Evolutionary conservation across 208 protist species (phyloP), one percentile per base, ranked within the genome.

Genomic region (Wallacemonas sp.): DNA sequence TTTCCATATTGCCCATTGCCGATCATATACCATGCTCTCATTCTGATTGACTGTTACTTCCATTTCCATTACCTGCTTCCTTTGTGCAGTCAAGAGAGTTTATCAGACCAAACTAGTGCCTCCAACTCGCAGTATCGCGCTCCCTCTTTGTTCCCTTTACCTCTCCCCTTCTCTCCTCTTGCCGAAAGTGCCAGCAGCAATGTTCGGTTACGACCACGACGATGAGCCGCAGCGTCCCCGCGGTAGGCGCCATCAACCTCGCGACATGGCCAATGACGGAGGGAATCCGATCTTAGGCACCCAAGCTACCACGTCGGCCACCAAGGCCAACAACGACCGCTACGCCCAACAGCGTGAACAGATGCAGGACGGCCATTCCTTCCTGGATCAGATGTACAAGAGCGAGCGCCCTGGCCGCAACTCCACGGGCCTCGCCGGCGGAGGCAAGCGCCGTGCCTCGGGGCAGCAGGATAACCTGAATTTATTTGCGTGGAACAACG

Each of bases 401-500:
- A 60, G 72, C 27, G 62, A 67, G 38, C 58, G 66, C 3, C 51
- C 41, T 3, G 2, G 33, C 64, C 21, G 46, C 55, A 26, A 45
- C 58, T 8, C 21, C 51, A 33, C 63, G 65, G 56, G 0, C 14
- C 4, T 58, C 44, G 41, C 39, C 28, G 31, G 60, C 9, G 65
- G 69, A 12, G 46, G 22, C 21, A 38, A 60, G 45, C 34, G 64
- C 62, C 22, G 68, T 53, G 41, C 36, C 5, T 58, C 63, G 3
- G 64, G 59, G 1, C 78, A 67, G 28, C 38, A 47, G 28, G 78
- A 90, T 33, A 44, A 75, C 45, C 70, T 93, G 12, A 93, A 93
- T 70, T 62, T 93, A 30, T 93, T 95, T 53, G 74, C 77, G 14
- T 95, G 90, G 86, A 74, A 95, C 47, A 79, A 51, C 24, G 42